Evolutionary conservation across 352 stramenopile species (phyloP).

Genomic region (Phytophthora ramorum): DNA sequence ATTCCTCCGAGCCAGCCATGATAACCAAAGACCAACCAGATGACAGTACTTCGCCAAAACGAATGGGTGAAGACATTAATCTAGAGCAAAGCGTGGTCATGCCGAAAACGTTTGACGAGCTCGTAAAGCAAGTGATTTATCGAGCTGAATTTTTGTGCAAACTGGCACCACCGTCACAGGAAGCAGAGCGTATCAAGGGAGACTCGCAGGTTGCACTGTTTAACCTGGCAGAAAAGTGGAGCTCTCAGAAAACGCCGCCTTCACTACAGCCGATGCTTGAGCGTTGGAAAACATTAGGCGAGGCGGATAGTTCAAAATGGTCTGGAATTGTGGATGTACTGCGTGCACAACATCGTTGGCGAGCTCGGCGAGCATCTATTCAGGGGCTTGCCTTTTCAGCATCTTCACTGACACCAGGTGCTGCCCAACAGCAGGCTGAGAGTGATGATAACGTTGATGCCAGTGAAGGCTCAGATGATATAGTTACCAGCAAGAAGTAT

Average conservation of each 20-base stretch:
- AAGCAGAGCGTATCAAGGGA: conserved; percentile 60
- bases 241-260: conserved; percentile 78
- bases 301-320: conserved; percentile 87
- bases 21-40: background rate
- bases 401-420: background rate
- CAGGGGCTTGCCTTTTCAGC: conserved; percentile 15
- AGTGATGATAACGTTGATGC: conserved; percentile 12
- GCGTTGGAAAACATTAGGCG: conserved; percentile 77
- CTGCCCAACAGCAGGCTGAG: conserved; percentile 4
- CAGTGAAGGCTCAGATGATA: conserved; percentile 23
- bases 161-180: conserved; percentile 76
- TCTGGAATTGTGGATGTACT: conserved; percentile 86
- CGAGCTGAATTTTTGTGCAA: conserved; percentile 79
- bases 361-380: conserved; percentile 62
- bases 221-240: conserved; percentile 90
- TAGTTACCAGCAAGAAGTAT: conserved; percentile 40
- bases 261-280: conserved; percentile 89
- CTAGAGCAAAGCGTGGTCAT: conserved; percentile 69
- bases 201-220: conserved; percentile 81
- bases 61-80: conserved; percentile 37
- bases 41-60: background rate
- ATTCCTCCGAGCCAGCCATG: background rate
- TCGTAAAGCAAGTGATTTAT: conserved; percentile 71
- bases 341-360: conserved; percentile 73
- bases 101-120: conserved; percentile 72